phyloP scores from a whole-genome alignment of 2,329 filamentous ascomycete genomes.

The Xylaria hypoxylon region DNA sequence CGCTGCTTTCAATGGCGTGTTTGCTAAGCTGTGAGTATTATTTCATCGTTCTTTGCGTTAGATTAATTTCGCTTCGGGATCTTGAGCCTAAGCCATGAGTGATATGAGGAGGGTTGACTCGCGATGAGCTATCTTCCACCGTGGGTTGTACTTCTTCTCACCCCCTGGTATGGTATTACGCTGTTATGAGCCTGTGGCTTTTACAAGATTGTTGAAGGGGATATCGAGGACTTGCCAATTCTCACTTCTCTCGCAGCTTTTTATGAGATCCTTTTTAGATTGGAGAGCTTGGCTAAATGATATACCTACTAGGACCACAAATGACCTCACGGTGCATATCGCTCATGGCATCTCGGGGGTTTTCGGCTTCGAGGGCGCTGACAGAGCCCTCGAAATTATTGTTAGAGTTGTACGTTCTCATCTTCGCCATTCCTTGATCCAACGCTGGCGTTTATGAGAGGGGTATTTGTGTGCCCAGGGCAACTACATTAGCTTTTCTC shows the following conservation, averaged over 20 bases:
- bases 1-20: conserved; percentile 84
- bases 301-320: conserved; percentile 61
- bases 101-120: not conserved
- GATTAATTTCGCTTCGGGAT: not conserved
- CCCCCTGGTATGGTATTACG: not conserved
- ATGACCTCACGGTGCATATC: conserved; percentile 63
- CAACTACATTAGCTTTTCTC: no score
- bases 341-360: conserved; percentile 58
- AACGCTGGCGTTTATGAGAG: conserved; percentile 6
- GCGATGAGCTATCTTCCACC: not conserved
- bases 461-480: not conserved
- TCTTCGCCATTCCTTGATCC: not conserved
- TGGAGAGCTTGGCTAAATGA: conserved; percentile 3
- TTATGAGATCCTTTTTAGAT: not conserved
- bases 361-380: conserved; percentile 57
- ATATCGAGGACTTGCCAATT: not conserved
- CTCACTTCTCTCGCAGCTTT: not conserved
- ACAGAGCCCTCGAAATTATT: conserved; percentile 60
- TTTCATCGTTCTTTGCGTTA: not conserved
- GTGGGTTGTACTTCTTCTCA: not conserved
- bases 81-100: not conserved
- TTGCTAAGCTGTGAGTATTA: conserved; percentile 80
- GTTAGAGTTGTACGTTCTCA: conserved; percentile 61
- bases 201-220: not conserved
- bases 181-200: not conserved